Base-by-base conservation (phyloP, 176 grass and related monocot genomes). In the Phoenix dactylifera region DNA sequence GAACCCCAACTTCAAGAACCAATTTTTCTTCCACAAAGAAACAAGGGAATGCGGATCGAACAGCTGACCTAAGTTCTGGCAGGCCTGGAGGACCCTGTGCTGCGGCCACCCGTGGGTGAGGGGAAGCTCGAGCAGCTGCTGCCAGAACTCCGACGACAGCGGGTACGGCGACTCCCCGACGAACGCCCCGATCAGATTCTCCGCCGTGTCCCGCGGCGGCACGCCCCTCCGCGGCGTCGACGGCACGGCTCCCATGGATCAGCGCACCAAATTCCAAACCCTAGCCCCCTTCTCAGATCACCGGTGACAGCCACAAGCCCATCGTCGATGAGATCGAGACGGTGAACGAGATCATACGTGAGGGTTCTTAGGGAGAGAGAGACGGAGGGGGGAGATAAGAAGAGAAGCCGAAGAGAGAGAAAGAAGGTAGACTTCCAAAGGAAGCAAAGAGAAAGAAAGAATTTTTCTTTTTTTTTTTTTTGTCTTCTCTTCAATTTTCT, bases 81-180 rank as follows among this genome's bases (percentile, higher is more conserved):
- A 98, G 16, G 87, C 93, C 76, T 92, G 79, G 75, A 98, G 85
- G 35, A 98, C 93, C 32, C 87, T 87, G 39, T 92, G 74, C 26
- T 85, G 81, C 52, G 93, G 93, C 87, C 93, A 98, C 72, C 88
- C 84, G 62, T 74, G 82, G 55, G 88, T 80, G 67, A 98, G 84
- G 39, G 93, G 93, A 66, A 98, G 79, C 80, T 92, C 78, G 25
- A 98, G 87, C 68, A 92, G 87, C 73, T 89, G 79, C 59, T 58
- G 78, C 93, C 93, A 98, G 84, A 98, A 92, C 76, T 92, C 93
- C 39, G 87, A 92, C 55, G 84, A 83, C 78, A 89, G 53, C 49
- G 87, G 84, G 79, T 89, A 88, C 18, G 93, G 61, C 73, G 30
- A 76, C 22, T 26, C 67, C 24, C 93, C 93, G 63, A 98, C 93